Conservation (phyloP, 2,329 filamentous ascomycete genomes). For the Dactylonectria estremocensis region DNA sequence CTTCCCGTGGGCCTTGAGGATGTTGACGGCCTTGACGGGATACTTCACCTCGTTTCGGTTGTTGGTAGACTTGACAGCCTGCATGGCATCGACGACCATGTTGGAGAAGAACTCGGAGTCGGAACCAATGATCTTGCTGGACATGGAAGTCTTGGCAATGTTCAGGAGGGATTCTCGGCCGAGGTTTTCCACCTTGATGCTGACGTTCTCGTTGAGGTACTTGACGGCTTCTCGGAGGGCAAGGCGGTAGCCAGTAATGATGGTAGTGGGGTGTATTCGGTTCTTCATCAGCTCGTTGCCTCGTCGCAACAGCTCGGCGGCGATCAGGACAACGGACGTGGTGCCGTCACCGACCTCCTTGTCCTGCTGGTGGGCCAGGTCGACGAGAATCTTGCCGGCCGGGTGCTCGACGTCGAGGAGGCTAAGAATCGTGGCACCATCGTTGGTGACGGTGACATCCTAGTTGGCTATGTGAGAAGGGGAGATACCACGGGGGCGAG, state of each 20-base stretch:
- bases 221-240: conserved; percentile 96
- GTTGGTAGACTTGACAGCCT: conserved; percentile 93
- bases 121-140: conserved; percentile 96
- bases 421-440: conserved; percentile 96
- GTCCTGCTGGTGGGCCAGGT: conserved; percentile 97
- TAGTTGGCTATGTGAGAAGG: conserved; percentile 54
- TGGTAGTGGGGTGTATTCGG: conserved; percentile 99
- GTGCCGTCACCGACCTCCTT: conserved; percentile 99
- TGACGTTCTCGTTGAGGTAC: conserved; percentile 99
- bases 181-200: conserved; percentile 93
- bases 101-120: conserved; percentile 98
- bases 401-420: conserved; percentile 98
- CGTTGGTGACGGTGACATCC: conserved; percentile 99
- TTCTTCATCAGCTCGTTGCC: conserved; percentile 99
- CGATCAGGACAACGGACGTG: conserved; percentile 97
- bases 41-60: conserved; percentile 94
- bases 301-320: conserved; percentile 91
- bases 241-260: conserved; percentile 97
- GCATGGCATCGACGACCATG: conserved; percentile 96
- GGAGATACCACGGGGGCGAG: conserved; percentile 35
- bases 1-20: conserved; percentile 98
- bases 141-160: conserved; percentile 99
- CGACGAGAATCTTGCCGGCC: conserved; percentile 97
- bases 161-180: conserved; percentile 92
- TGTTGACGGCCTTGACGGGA: conserved; percentile 98